These are phyloP conservation scores for Crithidia sp. DNA, from an alignment of 208 protist genomes.

Conservation along the genomic window DNA sequence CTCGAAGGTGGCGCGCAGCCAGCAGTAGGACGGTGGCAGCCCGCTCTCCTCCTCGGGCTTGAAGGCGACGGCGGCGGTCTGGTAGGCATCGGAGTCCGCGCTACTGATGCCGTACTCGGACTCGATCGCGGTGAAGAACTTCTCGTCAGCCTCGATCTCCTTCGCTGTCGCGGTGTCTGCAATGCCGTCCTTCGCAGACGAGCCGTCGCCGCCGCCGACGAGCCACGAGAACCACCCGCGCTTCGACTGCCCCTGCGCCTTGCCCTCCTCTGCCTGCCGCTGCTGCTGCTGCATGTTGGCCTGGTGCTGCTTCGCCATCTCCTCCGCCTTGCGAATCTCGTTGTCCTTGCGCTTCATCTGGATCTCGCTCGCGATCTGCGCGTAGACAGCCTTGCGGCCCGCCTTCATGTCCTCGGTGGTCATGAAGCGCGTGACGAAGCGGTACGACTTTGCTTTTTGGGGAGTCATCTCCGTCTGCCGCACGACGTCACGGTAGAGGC, in stretches of 20 bases:
- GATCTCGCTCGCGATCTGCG: conserved; percentile 76
- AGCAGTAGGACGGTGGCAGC: conserved; percentile 75
- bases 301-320: conserved; percentile 37
- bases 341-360: conserved; percentile 73
- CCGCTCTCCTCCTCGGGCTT: conserved; percentile 13
- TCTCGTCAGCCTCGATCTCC: conserved; percentile 56
- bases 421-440: conserved; percentile 86
- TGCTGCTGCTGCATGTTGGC: conserved; percentile 23
- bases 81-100: conserved; percentile 38
- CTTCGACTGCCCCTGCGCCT: conserved; percentile 22
- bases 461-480: conserved; percentile 67
- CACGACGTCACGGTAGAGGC: conserved; percentile 78
- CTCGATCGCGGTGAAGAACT: conserved; percentile 59
- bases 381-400: conserved; percentile 73
- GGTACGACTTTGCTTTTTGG: conserved; percentile 65
- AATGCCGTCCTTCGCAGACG: neutral
- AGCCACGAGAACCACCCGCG: conserved; percentile 66
- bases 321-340: conserved; percentile 59
- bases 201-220: conserved; percentile 18
- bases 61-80: conserved; percentile 21
- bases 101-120: conserved; percentile 72
- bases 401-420: conserved; percentile 77
- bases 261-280: conserved; percentile 13
- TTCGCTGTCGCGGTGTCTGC: conserved; percentile 21
- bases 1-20: conserved; percentile 63